These are phyloP conservation scores for Ceratobasidium sp. DNA, from an alignment of 1,284 basidiomycete species.

Conservation along the genomic window DNA sequence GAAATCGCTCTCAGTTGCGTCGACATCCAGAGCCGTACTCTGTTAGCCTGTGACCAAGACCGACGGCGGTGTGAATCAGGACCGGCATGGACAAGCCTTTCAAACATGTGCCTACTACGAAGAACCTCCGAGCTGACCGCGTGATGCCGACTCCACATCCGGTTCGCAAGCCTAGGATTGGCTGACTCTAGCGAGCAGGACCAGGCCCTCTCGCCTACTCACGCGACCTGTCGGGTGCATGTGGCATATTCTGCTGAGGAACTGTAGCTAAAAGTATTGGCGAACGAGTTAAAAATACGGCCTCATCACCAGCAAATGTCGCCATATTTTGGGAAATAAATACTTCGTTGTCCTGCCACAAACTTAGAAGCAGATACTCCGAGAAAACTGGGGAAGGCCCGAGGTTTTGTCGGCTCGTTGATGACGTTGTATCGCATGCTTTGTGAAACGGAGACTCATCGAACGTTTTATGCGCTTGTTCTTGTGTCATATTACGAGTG, in stretches of 20 bases:
- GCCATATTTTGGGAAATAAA: no score
- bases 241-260: neutral
- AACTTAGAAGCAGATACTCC: no score
- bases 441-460: no score
- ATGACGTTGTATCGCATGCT: no score
- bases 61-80: slow-evolving; percentile 2
- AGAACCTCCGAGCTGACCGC: slow-evolving; percentile 28
- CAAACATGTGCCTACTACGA: slow-evolving; percentile 2
- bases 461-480: no score
- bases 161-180: slow-evolving; percentile 22
- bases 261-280: neutral
- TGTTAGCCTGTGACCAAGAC: neutral
- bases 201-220: slow-evolving; percentile 16
- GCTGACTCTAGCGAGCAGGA: slow-evolving; percentile 10
- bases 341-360: no score
- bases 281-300: neutral
- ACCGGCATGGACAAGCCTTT: slow-evolving; percentile 4
- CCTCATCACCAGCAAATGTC: no score
- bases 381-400: no score
- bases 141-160: slow-evolving; percentile 19
- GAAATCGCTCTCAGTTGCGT: slow-evolving; percentile 22
- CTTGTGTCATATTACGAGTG: no score
- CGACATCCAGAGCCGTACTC: neutral
- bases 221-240: slow-evolving; percentile 16
- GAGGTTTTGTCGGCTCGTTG: no score